Conservation (phyloP, 805 yeast species). For the Clavispora santaluciae region DNA sequence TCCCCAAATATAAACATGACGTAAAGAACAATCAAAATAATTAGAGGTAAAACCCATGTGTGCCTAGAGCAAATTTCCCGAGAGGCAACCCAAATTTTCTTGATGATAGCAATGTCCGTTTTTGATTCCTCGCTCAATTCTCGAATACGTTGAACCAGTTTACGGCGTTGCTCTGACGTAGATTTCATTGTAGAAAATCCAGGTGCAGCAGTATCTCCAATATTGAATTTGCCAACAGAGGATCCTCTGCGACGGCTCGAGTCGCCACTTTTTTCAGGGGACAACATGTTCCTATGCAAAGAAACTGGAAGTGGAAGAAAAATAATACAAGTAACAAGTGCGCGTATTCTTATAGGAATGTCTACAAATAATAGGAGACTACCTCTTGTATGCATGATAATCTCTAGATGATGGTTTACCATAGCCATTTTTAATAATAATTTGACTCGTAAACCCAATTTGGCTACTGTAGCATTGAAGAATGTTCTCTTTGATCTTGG, state of each 20-base stretch:
- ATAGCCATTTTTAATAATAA: neutral
- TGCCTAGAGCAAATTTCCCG: constrained; percentile 55
- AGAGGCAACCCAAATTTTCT: constrained; percentile 53
- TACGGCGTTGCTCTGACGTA: constrained; percentile 35
- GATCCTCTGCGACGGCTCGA: constrained; percentile 47
- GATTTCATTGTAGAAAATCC: constrained; percentile 64
- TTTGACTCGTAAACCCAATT: no score
- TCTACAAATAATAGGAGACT: neutral
- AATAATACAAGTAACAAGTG: neutral
- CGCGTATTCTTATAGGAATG: neutral
- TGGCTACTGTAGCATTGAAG: no score
- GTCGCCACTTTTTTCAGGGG: constrained; percentile 2
- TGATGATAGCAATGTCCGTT: constrained; percentile 48
- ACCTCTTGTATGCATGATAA: neutral
- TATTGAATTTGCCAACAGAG: constrained; percentile 66
- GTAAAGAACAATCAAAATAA: constrained; percentile 41
- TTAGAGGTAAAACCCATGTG: constrained; percentile 69
- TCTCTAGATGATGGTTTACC: neutral
- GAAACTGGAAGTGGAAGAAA: neutral
- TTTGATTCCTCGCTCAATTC: constrained; percentile 25
- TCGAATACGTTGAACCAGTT: constrained; percentile 26
- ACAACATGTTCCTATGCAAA: constrained; percentile 6
- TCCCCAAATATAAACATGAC: constrained; percentile 36
- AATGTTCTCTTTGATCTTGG: no score
- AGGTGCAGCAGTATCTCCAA: constrained; percentile 71